Conservation (phyloP, 768 basidiomycete species). For the Amanita fuliginea region DNA sequence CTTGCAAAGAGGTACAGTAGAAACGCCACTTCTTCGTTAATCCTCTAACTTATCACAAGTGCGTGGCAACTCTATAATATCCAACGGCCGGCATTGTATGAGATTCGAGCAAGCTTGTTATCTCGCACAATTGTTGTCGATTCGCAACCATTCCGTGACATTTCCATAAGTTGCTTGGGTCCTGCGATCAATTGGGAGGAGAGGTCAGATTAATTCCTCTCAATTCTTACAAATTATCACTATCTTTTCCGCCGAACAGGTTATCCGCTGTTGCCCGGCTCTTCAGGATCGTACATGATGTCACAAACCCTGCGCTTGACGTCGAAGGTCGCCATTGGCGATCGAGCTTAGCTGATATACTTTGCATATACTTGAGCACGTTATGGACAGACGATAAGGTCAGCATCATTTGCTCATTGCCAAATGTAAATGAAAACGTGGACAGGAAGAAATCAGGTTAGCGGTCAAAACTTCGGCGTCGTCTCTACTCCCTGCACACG, state of each 20-base stretch:
- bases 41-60: constrained; percentile 22
- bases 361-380: constrained; percentile 47
- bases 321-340: constrained; percentile 63
- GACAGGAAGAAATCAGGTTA: constrained; percentile 59
- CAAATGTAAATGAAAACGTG: not conserved
- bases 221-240: not conserved
- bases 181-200: constrained; percentile 31
- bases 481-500: constrained; percentile 54
- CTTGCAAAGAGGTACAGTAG: constrained; percentile 47
- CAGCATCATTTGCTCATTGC: constrained; percentile 8
- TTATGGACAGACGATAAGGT: constrained; percentile 59
- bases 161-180: constrained; percentile 32
- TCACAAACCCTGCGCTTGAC: constrained; percentile 48
- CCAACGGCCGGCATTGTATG: constrained; percentile 42
- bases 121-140: constrained; percentile 54
- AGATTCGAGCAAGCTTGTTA: constrained; percentile 43
- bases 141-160: constrained; percentile 43
- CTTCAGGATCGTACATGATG: constrained; percentile 57
- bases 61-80: constrained; percentile 60
- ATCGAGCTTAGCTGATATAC: constrained; percentile 46
- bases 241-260: constrained; percentile 19
- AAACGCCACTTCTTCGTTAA: not conserved
- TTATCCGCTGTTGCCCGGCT: constrained; percentile 41
- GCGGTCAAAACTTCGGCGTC: constrained; percentile 46
- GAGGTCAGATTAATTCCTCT: constrained; percentile 26